Base-by-base conservation (phyloP, 164 flowering plant species). In the Vitis riparia region DNA sequence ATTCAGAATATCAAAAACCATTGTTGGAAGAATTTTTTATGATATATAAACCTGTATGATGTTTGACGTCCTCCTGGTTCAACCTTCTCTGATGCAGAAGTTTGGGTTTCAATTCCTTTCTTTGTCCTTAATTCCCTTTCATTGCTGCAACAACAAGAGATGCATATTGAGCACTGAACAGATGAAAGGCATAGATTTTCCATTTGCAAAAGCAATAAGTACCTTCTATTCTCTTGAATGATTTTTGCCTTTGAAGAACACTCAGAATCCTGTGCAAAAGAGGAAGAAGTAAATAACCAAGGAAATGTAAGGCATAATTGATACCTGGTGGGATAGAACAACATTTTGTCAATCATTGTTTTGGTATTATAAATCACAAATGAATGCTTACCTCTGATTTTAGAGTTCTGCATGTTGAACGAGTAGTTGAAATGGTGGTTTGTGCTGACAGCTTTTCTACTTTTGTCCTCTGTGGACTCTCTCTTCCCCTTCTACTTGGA, bases 151-250 rank as follows among this genome's bases (percentile, higher is more conserved):
- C 13, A 69, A 49, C 5, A 72, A 73, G 11, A 61, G 50, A 68
- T 65, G 29, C 19, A 63, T 68, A 48, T 57, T 27, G 13, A 66
- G 17, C 16, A 32, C 48, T 53, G 16, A 29, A 14, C 8, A 3
- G 65, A 50, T 53, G 56, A 11, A 56, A 59, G 66, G 19, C 14
- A 70, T 56, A 32, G 2, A 6, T n/a, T 16, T 30, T 12, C 23
- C 11, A 9, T 11, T 17, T 15, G 59, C 9, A 17, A 32, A 68
- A 49, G 70, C 9, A 55, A 7, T 16, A 48, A 65, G 14, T 80
- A 90, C 96, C 91, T 83, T 76, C 55, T 81, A 61, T 63, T 74
- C 23, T 75, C 85, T 74, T 59, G 65, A 60, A 50, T 63, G 52
- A 60, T 27, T 78, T 78, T 86, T 59, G 73, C 68, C 72, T 61